A percentile compares a stretch with the other conserved stretches of the same genome.
Evolutionary conservation across 2,329 filamentous ascomycete species (phyloP).

Genomic region (Pseudogymnoascus sp.): DNA sequence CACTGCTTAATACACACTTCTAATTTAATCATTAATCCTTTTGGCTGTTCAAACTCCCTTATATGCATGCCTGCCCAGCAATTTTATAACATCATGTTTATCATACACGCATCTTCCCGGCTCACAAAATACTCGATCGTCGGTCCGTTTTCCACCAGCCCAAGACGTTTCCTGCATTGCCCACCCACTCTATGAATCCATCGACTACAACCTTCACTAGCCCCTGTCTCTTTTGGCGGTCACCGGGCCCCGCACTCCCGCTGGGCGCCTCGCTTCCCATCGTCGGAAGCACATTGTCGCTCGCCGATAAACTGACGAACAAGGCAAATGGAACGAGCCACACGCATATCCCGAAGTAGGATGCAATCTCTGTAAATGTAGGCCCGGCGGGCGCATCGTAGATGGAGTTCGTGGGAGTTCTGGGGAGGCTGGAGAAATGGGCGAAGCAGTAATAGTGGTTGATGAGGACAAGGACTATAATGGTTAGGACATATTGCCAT

Average conservation of each 20-base stretch:
- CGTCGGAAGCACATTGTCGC: constrained; percentile 88
- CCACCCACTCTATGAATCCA: constrained; percentile 43
- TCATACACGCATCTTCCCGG: constrained; percentile 9
- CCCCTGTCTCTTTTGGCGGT: constrained; percentile 47
- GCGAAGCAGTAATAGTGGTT: constrained; percentile 97
- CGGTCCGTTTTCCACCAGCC: constrained; percentile 25
- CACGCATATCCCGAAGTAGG: constrained; percentile 91
- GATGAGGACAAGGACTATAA: constrained; percentile 63
- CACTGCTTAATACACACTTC: background rate
- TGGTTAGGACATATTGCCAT: constrained; percentile 15
- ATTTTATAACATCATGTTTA: background rate
- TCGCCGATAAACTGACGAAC: constrained; percentile 88
- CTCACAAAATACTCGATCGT: constrained; percentile 18
- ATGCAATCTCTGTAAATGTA: constrained; percentile 86
- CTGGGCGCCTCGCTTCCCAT: constrained; percentile 66
- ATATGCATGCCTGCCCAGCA: background rate
- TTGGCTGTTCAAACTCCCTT: background rate
- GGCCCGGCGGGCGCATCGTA: constrained; percentile 54
- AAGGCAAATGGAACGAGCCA: constrained; percentile 94
- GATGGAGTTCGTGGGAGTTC: constrained; percentile 47
- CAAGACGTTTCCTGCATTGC: constrained; percentile 23
- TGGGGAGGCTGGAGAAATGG: constrained; percentile 67
- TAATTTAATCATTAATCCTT: background rate
- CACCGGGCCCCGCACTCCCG: constrained; percentile 18
- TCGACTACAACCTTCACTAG: constrained; percentile 60